Base-by-base conservation (phyloP, 2,329 filamentous ascomycete species). In the Monilinia laxa region DNA sequence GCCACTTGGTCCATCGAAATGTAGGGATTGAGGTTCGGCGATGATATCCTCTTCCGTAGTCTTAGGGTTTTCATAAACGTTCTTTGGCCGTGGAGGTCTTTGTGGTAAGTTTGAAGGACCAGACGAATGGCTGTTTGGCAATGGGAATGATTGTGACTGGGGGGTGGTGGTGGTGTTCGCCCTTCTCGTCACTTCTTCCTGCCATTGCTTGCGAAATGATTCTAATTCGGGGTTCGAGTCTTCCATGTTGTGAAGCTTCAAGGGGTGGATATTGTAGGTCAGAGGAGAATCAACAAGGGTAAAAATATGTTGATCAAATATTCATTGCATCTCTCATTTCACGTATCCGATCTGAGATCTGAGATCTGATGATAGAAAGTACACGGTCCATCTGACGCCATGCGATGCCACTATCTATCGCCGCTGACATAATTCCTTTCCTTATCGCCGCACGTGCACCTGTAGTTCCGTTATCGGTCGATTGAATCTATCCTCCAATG, bases 151-250 rank as follows among this genome's bases (percentile, higher is more conserved):
- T 67, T 59, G 42, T 42, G 40, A 42, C 40, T 42, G 40, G 38
- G 38, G 40, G 38, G 38, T 2, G 18, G 16, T 20, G 42, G 70
- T 66, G 18, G 62, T 64, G 40, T 74, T 70, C n/a, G 69, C 52
- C 67, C 66, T 73, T 38, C 74, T 73, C 3, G 74, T 74, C 20
- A 77, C 74, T 70, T 97, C 93, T 72, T 92, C 89, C 68, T 87
- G 87, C 93, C 93, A 97, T 82, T 92, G 85, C 75, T 87, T 85
- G 71, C 94, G 89, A 79, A 97, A 97, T 56, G 85, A 88, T 78
- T 96, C 92, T 68, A 97, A 85, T 78, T 96, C 93, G 62, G 88
- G 83, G 76, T 86, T 83, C 58, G 83, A 78, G 66, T 81, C 79
- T 71, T 80, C 76, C 74, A 75, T 75, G 16, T 10, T 62, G 31